These are phyloP conservation scores for Vicia faba DNA, from an alignment of 306 rosid species.

Conservation along the genomic window DNA sequence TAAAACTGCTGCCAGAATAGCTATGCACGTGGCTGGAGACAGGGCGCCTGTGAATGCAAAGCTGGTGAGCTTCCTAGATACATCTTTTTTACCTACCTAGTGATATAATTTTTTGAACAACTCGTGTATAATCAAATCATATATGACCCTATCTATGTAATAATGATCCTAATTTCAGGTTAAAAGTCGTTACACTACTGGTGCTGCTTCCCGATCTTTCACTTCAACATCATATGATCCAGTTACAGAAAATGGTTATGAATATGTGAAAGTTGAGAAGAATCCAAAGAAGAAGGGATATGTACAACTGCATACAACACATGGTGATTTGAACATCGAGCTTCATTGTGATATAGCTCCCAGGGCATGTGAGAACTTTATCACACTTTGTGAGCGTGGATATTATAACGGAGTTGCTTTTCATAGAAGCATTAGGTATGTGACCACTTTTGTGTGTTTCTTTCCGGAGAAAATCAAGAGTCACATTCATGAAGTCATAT, in stretches of 20 bases:
- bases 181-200: constrained; percentile 89
- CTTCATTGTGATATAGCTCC: constrained; percentile 94
- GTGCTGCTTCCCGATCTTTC: constrained; percentile 96
- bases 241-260: constrained; percentile 82
- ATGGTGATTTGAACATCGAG: constrained; percentile 95
- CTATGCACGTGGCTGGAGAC: constrained; percentile 94
- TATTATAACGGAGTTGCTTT: constrained; percentile 90
- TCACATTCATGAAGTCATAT: constrained; percentile 12
- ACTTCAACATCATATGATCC: constrained; percentile 94
- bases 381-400: constrained; percentile 93
- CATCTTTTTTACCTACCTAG: constrained; percentile 9
- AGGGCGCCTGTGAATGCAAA: constrained; percentile 90
- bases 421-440: constrained; percentile 85
- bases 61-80: constrained; percentile 60
- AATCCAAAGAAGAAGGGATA: constrained; percentile 96
- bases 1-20: constrained; percentile 96
- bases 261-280: constrained; percentile 95
- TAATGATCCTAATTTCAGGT: constrained; percentile 58
- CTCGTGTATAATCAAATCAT: constrained; percentile 26
- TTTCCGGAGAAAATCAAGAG: constrained; percentile 17
- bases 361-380: constrained; percentile 89
- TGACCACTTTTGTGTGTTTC: constrained; percentile 17
- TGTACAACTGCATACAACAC: constrained; percentile 85
- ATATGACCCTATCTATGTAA: constrained; percentile 2
- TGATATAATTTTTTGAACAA: neutral